Evolutionary conservation across 1,284 basidiomycete species (phyloP), one percentile per base, ranked within the genome.

Genomic region (Pseudozyma sp.): DNA sequence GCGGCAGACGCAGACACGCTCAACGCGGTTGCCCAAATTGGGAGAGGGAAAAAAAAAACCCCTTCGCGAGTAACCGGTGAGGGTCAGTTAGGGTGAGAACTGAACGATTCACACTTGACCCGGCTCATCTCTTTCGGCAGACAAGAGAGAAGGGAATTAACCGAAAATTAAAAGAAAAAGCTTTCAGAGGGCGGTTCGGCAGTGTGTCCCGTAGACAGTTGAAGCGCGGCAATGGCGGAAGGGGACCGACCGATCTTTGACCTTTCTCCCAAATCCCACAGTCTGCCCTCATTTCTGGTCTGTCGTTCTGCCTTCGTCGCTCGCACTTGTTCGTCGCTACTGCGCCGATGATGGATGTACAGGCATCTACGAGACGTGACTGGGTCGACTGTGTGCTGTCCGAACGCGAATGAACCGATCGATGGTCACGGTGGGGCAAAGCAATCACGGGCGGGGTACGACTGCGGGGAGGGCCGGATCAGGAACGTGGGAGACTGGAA

Each of bases 401-500:
- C n/a, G n/a, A n/a, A n/a, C n/a, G n/a, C n/a, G n/a, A n/a, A 30
- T 7, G 9, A 52, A 43, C 43, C 19, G 19, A 33, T 40, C 52
- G 53, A 52, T 53, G 50, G 16, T 37, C 42, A 43, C 40, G 51
- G 55, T 58, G 55, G 56, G 56, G 30, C 30, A 45, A 14, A 6
- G 42, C 16, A 8, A 3, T 24, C 24, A 42, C n/a, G 30, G 47
- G 11, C 39, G 39, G 45, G 31, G 17, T 5, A 34, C 46, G 45
- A 42, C n/a, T 47, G 35, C 34, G 50, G 33, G 44, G 44, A 35
- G 17, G 35, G 31, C 43, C 10, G 34, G 44, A 34, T 43, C 50
- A 53, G 58, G 53, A 54, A 54, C 53, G 50, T 40, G 53, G 39
- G 19, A 35, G 44, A 54, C 43, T 30, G 34, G 53, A 30, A 33